These are phyloP conservation scores for Epichloe hybrida DNA, from an alignment of 2,329 filamentous ascomycete species.

Conservation along the genomic window DNA sequence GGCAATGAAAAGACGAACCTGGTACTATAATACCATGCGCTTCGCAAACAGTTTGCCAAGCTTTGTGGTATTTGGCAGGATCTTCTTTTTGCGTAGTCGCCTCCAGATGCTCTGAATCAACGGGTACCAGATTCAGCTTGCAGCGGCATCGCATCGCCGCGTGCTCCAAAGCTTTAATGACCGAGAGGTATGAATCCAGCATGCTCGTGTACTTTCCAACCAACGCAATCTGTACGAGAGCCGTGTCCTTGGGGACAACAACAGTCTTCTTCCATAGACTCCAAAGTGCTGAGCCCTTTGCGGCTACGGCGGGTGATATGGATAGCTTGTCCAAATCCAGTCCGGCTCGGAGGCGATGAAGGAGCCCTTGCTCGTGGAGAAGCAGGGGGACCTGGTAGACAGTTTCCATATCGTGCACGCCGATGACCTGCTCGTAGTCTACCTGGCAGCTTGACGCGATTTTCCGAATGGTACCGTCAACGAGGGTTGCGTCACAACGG, in stretches of 20 bases:
- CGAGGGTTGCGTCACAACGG: conserved; percentile 68
- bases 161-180: conserved; percentile 82
- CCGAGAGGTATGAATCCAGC: conserved; percentile 74
- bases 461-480: conserved; percentile 64
- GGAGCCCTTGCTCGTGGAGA: conserved; percentile 69
- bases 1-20: conserved; percentile 1
- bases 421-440: conserved; percentile 70
- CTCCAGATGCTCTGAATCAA: conserved; percentile 79
- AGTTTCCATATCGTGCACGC: conserved; percentile 77
- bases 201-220: conserved; percentile 86
- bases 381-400: conserved; percentile 77
- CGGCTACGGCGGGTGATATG: conserved; percentile 38
- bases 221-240: conserved; percentile 64
- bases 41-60: conserved; percentile 63
- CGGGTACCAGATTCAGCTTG: conserved; percentile 69
- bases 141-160: conserved; percentile 73
- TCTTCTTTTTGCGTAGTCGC: conserved; percentile 43
- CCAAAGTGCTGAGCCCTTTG: conserved; percentile 59
- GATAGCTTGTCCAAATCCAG: conserved; percentile 49
- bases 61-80: conserved; percentile 56
- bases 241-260: conserved; percentile 38
- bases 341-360: conserved; percentile 49
- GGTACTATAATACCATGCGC: conserved; percentile 43
- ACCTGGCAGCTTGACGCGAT: conserved; percentile 85
- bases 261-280: conserved; percentile 59